Base-by-base conservation (phyloP, 805 yeast species). In the Priceomyces fermenticarens region DNA sequence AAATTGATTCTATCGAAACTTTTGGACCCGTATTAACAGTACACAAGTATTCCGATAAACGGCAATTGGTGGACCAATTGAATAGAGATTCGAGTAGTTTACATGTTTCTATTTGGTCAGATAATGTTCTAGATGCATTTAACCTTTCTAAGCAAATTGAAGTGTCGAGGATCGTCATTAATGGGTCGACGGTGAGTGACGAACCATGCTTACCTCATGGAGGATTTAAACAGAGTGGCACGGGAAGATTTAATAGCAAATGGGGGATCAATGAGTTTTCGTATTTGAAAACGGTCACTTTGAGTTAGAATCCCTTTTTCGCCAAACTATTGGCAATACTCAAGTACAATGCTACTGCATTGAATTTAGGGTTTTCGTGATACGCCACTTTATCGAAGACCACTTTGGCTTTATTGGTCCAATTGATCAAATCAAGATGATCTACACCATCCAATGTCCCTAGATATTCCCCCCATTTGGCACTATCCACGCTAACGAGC, bases 351-450 rank as follows among this genome's bases (percentile, higher is more conserved):
- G 84, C 83, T 30, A 81, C 67, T 0, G 93, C 84, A 48, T 84
- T 77, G 54, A 84, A 81, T 12, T 67, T 64, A 2, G 65, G 68
- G 47, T 62, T 49, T 53, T 57, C 58, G 51, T 55, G 49, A 50
- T 56, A 58, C 45, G 53, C 35, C 38, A 53, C 38, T 48, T 49
- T 54, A 55, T 70, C 67, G 39, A 64, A 30, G 45, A 60, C 42
- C 52, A 70, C 45, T 43, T 77, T 73, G 2, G 75, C 43, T 3
- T 70, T 55, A 51, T 81, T 83, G 36, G 82, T 76, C 95, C 96
- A 84, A 55, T 89, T 90, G 37, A 89, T 87, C 44, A 88, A 65
- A 58, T 90, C 96, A 44, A 88, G 66, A 62, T 89, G 97, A 61
- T 89, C 96, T 2, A 85, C 88, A 47, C 81, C 75, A 31, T 78